These are phyloP conservation scores for Nothopassalora personata DNA, from an alignment of 2,329 filamentous ascomycete genomes.

Conservation along the genomic window DNA sequence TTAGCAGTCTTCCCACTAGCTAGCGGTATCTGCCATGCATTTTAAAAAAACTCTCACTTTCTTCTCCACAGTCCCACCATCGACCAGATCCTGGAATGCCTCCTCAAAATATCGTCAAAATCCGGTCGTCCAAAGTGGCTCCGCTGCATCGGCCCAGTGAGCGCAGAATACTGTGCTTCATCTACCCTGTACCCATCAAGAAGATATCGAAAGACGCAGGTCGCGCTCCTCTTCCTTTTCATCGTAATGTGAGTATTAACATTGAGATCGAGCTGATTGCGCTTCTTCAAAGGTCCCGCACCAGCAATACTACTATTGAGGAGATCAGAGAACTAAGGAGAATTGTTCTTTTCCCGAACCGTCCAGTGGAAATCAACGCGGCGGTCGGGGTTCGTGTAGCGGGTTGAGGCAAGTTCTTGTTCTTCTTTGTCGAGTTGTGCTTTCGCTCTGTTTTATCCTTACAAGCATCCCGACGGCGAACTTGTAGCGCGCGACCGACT, in stretches of 20 bases:
- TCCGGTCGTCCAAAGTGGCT: conserved; percentile 54
- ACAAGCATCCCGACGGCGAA: no score
- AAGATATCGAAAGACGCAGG: conserved; percentile 53
- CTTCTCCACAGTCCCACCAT: conserved; percentile 33
- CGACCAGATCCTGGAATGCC: conserved; percentile 51
- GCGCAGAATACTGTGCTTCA: conserved; percentile 47
- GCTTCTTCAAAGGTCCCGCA: conserved; percentile 33
- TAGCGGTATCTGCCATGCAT: no score
- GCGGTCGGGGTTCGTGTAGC: conserved; percentile 20
- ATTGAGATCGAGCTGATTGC: conserved; percentile 45
- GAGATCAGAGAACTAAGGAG: conserved; percentile 54
- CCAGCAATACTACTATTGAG: conserved; percentile 43
- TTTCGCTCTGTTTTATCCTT: no score
- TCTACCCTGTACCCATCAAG: conserved; percentile 53
- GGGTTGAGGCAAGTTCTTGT: no score
- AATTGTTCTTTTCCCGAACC: conserved; percentile 52
- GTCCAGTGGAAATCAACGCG: conserved; percentile 58
- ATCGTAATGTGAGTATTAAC: conserved; percentile 55
- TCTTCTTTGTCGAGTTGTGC: no score
- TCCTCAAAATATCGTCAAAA: conserved; percentile 48
- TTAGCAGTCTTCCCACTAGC: not conserved
- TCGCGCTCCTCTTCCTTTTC: conserved; percentile 49
- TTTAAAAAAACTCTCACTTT: conserved; percentile 49
- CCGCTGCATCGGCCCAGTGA: conserved; percentile 51
- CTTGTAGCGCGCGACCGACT: no score